Base-by-base conservation (phyloP, 176 grass and related monocot genomes). In the Secale cereale region DNA sequence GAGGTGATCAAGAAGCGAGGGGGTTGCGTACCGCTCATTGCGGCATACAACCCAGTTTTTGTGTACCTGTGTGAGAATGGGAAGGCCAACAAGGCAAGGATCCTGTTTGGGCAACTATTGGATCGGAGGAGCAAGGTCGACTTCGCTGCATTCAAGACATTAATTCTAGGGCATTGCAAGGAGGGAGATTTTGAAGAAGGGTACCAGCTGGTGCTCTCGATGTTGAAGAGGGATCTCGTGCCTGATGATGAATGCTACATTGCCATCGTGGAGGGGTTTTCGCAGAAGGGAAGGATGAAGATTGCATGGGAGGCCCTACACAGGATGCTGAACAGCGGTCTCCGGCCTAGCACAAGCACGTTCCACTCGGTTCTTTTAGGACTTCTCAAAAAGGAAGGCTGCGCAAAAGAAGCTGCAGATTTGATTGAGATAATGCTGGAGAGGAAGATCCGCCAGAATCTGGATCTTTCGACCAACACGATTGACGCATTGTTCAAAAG, bases 151-250 rank as follows among this genome's bases (percentile, higher is more conserved):
- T 95, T 98, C 80, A 95, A 95, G 83, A 94, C 85, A 41, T 50
- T 98, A 78, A 93, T 98, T 68, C 82, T 93, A 37, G 92, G 95
- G 65, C 92, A 98, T 59, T 98, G 95, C 74, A 91, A 76, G 70
- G 95, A 95, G 14, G 85, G 85, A 28, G 80, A 82, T 80, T 90
- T 88, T 22, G 76, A 82, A 85, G 65, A 93, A 91, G 95, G 85
- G 23, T 92, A 93, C 32, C 52, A 93, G 30, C 29, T 98, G 25
- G 83, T 98, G 54, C 74, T 95, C 32, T 95, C 92, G 28, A 95
- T 98, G 91, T 41, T 90, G 74, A 93, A 94, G 78, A 87, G 91
- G 82, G 95, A 95, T 84, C 82, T 93, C 39, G 77, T 86, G 39
- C 92, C 92, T 90, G 95, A 98, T 79, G 78, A 65, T 56, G 91